phyloP scores from a whole-genome alignment of 805 yeast genomes.

The Hanseniaspora mollemarum region DNA sequence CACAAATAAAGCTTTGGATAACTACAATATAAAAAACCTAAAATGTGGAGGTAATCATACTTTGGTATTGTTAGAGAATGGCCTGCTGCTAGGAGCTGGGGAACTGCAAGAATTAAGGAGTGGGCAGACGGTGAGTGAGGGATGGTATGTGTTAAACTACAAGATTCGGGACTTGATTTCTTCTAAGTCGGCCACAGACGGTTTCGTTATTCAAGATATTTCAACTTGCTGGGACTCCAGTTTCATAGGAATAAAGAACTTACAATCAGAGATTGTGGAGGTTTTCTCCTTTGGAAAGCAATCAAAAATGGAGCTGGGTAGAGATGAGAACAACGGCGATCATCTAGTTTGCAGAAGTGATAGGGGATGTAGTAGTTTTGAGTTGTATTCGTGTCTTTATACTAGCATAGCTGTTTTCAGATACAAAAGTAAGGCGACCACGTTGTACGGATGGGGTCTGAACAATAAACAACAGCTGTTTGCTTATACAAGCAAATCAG shows the following conservation, averaged over 20 bases:
- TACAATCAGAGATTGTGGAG: not conserved
- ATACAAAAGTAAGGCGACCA: not conserved
- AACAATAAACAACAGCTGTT: slow-evolving; percentile 35
- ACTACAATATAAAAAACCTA: slow-evolving; percentile 23
- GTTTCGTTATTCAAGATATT: not conserved
- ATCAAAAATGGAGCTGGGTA: slow-evolving; percentile 9
- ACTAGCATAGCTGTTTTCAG: not conserved
- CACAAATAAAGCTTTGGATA: not conserved
- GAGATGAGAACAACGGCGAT: not conserved
- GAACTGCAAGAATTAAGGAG: slow-evolving; percentile 5
- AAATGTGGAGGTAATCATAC: slow-evolving; percentile 86
- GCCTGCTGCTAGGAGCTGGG: slow-evolving; percentile 50
- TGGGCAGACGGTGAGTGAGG: not conserved
- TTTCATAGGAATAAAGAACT: not conserved
- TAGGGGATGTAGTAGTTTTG: not conserved
- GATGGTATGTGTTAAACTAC: slow-evolving; percentile 20
- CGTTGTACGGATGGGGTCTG: slow-evolving; percentile 40
- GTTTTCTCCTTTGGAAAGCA: slow-evolving; percentile 11
- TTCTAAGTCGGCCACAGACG: slow-evolving; percentile 36
- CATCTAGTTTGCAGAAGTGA: not conserved
- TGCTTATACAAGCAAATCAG: slow-evolving; percentile 18
- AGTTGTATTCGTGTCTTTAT: slow-evolving; percentile 10
- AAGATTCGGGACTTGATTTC: slow-evolving; percentile 56
- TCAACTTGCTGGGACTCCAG: slow-evolving; percentile 15
- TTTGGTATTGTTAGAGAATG: slow-evolving; percentile 42